phyloP scores from a whole-genome alignment of 768 basidiomycete genomes.

The Crassisporium funariophilum region DNA sequence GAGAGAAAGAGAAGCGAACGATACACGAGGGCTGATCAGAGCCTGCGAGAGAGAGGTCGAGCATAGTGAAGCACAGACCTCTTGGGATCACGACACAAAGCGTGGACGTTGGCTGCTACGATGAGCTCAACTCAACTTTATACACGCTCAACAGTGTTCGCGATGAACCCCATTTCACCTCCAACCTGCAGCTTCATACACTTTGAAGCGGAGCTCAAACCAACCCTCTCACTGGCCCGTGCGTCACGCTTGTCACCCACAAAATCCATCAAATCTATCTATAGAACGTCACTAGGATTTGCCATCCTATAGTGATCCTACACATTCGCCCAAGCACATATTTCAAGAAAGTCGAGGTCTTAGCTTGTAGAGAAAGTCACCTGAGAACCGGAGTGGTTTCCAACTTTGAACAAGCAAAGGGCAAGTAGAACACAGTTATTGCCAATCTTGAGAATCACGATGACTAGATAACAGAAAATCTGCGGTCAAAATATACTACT shows the following conservation, averaged over 20 bases:
- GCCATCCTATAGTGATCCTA: too few relatives aligned
- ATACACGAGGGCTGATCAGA: conserved; percentile 65
- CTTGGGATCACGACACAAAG: conserved; percentile 64
- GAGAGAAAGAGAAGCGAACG: conserved; percentile 56
- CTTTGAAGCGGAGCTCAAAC: conserved; percentile 47
- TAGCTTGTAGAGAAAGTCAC: too few relatives aligned
- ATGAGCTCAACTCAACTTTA: conserved; percentile 45
- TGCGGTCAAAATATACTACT: conserved; percentile 56
- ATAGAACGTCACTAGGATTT: too few relatives aligned
- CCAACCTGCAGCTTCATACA: conserved; percentile 19
- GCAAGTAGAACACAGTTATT: too few relatives aligned
- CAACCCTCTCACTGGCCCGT: conserved; percentile 32
- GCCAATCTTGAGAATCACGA: too few relatives aligned
- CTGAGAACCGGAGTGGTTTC: too few relatives aligned
- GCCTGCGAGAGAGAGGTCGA: conserved; percentile 76
- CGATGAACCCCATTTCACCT: conserved; percentile 49
- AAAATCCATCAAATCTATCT: conserved; percentile 3
- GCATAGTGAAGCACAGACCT: conserved; percentile 95
- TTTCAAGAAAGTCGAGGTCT: too few relatives aligned
- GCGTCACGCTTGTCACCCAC: conserved; percentile 20
- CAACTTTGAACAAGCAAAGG: too few relatives aligned
- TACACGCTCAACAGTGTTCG: conserved; percentile 56
- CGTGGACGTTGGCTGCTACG: conserved; percentile 44
- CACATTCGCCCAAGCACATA: too few relatives aligned
- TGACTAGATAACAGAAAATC: too few relatives aligned